Conservation (phyloP, 2,329 filamentous ascomycete genomes). For the Verticillium klebahnii region DNA sequence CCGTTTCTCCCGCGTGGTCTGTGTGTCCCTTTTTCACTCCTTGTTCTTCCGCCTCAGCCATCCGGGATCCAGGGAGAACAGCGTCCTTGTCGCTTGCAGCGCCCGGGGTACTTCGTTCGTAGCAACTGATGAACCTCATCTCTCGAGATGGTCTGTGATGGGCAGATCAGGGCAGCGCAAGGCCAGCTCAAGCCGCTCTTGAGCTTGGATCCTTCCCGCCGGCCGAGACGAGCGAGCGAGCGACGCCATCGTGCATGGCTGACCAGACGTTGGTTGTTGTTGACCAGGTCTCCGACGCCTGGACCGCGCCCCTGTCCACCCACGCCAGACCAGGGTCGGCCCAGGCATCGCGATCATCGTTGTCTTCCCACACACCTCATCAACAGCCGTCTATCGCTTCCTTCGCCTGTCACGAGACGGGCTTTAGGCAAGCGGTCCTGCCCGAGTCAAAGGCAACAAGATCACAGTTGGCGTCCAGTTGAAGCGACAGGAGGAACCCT, state of each 20-base stretch:
- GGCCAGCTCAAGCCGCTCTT: neutral
- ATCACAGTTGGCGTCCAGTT: neutral
- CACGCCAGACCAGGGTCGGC: neutral
- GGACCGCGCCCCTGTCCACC: neutral
- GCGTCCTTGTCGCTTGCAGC: neutral
- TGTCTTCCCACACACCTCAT: neutral
- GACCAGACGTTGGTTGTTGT: neutral
- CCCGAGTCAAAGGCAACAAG: neutral
- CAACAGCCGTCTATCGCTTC: neutral
- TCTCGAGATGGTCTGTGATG: neutral
- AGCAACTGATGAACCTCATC: neutral
- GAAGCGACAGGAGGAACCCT: neutral
- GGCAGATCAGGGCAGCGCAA: neutral
- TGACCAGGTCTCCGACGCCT: neutral
- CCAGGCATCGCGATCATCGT: too few species aligned
- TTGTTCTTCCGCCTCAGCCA: neutral
- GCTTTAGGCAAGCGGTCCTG: neutral
- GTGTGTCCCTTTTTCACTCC: neutral
- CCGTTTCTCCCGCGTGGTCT: neutral
- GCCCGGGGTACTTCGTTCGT: neutral
- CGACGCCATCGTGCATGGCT: neutral
- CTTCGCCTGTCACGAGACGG: neutral
- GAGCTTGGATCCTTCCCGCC: neutral
- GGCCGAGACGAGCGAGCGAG: neutral
- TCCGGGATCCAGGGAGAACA: neutral